phyloP scores from a whole-genome alignment of 257 asterid species.

The Agastache rugosa region DNA sequence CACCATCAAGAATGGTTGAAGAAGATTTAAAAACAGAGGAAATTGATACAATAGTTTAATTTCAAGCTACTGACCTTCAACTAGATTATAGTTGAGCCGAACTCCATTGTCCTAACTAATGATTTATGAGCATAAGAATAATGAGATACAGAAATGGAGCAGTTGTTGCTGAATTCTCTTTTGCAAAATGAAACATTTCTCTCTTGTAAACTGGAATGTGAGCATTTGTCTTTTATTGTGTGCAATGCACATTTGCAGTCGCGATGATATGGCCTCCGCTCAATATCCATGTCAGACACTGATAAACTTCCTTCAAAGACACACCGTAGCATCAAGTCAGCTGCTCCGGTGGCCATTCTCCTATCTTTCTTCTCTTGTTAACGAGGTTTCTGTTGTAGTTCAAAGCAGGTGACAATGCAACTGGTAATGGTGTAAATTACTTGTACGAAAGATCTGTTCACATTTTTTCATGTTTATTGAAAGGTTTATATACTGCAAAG shows the following conservation, averaged over 20 bases:
- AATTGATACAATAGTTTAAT: neutral
- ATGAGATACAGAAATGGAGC: slow-evolving; percentile 1
- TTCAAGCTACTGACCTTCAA: neutral
- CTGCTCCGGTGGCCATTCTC: slow-evolving; percentile 49
- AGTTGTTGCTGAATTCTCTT: neutral
- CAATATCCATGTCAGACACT: slow-evolving; percentile 42
- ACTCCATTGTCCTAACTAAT: neutral
- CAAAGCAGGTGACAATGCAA: neutral
- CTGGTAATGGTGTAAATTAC: neutral
- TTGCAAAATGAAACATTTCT: slow-evolving; percentile 36
- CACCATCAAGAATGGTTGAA: neutral
- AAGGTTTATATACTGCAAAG: slow-evolving; percentile 6
- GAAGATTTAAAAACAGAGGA: neutral
- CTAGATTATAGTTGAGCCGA: neutral
- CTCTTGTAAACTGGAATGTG: slow-evolving; percentile 3
- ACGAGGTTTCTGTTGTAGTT: neutral
- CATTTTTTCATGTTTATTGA: neutral
- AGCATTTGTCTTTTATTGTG: slow-evolving; percentile 27
- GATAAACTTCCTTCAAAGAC: slow-evolving; percentile 45
- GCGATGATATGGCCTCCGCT: slow-evolving; percentile 50
- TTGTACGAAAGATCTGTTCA: no score
- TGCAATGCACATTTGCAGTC: slow-evolving; percentile 51
- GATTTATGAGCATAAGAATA: neutral
- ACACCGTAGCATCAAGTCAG: slow-evolving; percentile 38
- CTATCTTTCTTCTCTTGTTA: neutral